Percentiles rank a stretch among this genome's conserved stretches.
Conservation (phyloP, 331 rosid species). For the Quercus tomentella region DNA sequence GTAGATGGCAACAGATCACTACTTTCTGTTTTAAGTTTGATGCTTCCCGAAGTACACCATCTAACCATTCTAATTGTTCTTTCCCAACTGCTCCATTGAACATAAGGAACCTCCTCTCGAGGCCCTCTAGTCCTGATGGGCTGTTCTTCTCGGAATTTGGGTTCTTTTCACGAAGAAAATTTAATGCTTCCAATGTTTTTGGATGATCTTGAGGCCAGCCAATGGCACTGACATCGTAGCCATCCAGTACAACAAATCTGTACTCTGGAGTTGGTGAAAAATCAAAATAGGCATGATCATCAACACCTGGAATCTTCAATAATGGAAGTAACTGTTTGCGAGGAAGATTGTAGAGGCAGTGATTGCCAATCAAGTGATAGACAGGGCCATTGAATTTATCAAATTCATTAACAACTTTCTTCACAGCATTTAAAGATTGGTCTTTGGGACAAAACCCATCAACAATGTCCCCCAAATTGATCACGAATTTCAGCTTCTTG, state of each 20-base stretch:
- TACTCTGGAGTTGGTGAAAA: conserved; percentile 69
- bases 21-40: conserved; percentile 63
- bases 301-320: conserved; percentile 51
- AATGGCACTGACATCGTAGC: conserved; percentile 75
- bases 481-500: conserved; percentile 59
- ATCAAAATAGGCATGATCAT: conserved; percentile 66
- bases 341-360: conserved; percentile 94
- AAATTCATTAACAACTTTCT: conserved; percentile 56
- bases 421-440: conserved; percentile 54
- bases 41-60: conserved; percentile 62
- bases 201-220: conserved; percentile 90
- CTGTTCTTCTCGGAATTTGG: conserved; percentile 84
- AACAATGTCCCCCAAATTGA: conserved; percentile 89
- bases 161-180: conserved; percentile 58
- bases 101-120: conserved; percentile 79
- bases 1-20: conserved; percentile 71
- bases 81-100: conserved; percentile 89
- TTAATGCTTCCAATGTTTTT: conserved; percentile 50
- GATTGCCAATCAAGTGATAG: conserved; percentile 86
- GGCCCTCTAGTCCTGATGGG: conserved; percentile 59
- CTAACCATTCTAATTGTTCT: conserved; percentile 83
- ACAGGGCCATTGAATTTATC: conserved; percentile 60
- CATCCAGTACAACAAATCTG: conserved; percentile 80
- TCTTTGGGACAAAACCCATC: conserved; percentile 88
- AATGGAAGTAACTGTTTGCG: conserved; percentile 68